A percentile compares a stretch with the other conserved stretches of the same genome.
Evolutionary conservation across 2,329 filamentous ascomycete species (phyloP).

Genomic region (Penicillium sp.): DNA sequence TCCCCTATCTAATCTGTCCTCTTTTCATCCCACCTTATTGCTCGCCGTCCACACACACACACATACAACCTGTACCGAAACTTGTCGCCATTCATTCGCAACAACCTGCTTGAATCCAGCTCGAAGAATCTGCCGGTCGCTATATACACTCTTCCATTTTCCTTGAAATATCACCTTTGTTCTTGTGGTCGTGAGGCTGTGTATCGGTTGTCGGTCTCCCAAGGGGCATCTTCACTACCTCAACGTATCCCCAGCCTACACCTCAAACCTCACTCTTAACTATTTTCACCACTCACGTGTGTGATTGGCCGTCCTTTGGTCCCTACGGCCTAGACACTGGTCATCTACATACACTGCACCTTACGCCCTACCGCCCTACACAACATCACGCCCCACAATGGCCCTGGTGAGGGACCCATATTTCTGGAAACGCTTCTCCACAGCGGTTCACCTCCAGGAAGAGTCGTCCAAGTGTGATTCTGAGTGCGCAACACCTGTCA

Average conservation of each 20-base stretch:
- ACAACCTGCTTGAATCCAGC: not conserved
- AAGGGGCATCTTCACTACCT: not conserved
- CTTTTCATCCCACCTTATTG: not conserved
- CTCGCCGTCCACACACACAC: not conserved
- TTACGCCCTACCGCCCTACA: not conserved
- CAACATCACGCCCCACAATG: conserved; percentile 40
- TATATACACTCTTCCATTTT: not conserved
- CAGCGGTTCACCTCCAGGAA: conserved; percentile 58
- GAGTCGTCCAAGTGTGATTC: conserved; percentile 48
- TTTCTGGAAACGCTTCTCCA: conserved; percentile 65
- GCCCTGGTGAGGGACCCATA: conserved; percentile 59
- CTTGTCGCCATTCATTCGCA: too few relatives aligned
- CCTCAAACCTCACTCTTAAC: not conserved
- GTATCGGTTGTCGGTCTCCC: not conserved
- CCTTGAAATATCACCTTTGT: too few relatives aligned
- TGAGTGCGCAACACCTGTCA: conserved; percentile 1
- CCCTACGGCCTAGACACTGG: not conserved
- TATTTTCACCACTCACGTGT: not conserved
- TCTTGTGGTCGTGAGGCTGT: not conserved
- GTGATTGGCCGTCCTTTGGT: not conserved
- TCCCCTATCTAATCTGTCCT: conserved; percentile 8
- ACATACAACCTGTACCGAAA: too few relatives aligned
- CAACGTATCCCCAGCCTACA: not conserved
- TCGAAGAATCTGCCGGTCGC: not conserved
- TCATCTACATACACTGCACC: not conserved